Percentiles rank a stretch among this genome's conserved stretches.
Evolutionary conservation across 2,329 filamentous ascomycete species (phyloP).

Genomic region (Epichloe glyceriae): DNA sequence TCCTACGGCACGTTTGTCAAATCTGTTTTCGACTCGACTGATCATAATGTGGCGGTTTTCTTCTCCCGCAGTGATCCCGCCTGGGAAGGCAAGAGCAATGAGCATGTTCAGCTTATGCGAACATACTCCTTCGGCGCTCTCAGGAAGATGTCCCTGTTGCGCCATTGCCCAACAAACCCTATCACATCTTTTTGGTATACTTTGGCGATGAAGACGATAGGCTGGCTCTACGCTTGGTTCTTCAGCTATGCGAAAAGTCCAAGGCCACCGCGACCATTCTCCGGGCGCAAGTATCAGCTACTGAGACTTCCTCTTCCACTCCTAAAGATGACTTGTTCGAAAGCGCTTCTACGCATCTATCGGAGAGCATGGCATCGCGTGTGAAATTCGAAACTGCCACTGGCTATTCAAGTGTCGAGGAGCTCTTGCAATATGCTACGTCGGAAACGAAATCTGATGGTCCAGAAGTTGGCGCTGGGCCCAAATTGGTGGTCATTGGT

Average conservation of each 20-base stretch:
- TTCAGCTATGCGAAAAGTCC: conserved; percentile 71
- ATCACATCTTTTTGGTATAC: conserved; percentile 80
- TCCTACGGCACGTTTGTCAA: conserved; percentile 64
- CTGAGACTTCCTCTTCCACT: conserved; percentile 1
- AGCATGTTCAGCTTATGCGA: conserved; percentile 31
- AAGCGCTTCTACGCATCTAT: conserved; percentile 3
- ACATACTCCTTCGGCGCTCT: conserved; percentile 45
- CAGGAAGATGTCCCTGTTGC: conserved; percentile 42
- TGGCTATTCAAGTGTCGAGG: conserved; percentile 10
- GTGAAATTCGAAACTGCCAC: conserved; percentile 11
- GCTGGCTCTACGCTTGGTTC: conserved; percentile 63
- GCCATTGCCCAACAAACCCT: conserved; percentile 53
- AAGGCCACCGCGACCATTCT: conserved; percentile 68
- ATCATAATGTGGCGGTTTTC: conserved; percentile 67
- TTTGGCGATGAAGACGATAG: conserved; percentile 75
- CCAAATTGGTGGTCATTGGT: conserved; percentile 14
- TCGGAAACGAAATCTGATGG: conserved; percentile 5
- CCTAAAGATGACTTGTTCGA: conserved; percentile 7
- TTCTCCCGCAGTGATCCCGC: conserved; percentile 48
- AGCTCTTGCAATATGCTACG: conserved; percentile 11
- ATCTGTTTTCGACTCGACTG: conserved; percentile 46
- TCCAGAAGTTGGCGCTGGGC: conserved; percentile 3
- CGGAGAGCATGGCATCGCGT: conserved; percentile 6
- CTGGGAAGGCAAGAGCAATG: conserved; percentile 18
- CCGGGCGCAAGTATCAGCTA: conserved; percentile 13